Percentiles rank a stretch among this genome's conserved stretches.
phyloP scores from a whole-genome alignment of 1,284 basidiomycete genomes.

The Ceratobasidium sp. region DNA sequence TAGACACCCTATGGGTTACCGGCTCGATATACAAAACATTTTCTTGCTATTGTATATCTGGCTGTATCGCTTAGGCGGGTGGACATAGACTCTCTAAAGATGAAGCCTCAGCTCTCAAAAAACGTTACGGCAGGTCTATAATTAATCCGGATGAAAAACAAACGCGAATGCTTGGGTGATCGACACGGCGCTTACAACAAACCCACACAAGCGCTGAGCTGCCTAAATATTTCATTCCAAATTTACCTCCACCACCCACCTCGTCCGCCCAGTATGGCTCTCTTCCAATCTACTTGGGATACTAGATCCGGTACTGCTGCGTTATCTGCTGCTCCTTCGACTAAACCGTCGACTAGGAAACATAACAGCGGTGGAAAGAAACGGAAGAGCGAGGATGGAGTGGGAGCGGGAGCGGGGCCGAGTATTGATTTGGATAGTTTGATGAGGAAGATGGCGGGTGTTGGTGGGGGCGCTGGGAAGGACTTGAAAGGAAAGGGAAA shows the following conservation, averaged over 20 bases:
- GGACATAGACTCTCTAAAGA: too few species aligned
- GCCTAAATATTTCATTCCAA: neutral
- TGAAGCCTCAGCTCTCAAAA: neutral
- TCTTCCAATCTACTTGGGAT: constrained; percentile 42
- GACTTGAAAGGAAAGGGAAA: constrained; percentile 50
- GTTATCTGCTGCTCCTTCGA: neutral
- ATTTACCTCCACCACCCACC: neutral
- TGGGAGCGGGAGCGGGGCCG: too few species aligned
- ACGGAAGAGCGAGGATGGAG: constrained; percentile 7
- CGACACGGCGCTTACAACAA: neutral
- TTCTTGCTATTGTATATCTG: too few species aligned
- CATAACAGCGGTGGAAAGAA: neutral
- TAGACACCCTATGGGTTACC: too few species aligned
- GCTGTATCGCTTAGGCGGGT: too few species aligned
- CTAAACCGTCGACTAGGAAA: neutral
- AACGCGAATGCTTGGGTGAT: neutral
- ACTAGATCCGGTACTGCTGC: constrained; percentile 2
- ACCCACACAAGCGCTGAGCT: too few species aligned
- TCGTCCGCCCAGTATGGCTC: neutral
- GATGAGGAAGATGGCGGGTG: constrained; percentile 67
- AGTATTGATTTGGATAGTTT: constrained; percentile 74
- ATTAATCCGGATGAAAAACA: neutral
- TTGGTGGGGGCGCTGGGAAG: constrained; percentile 49
- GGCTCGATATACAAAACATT: too few species aligned
- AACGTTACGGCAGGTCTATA: neutral